Conservation (phyloP, 495 filamentous ascomycete species). For the Friedmanniomyces endolithicus region DNA sequence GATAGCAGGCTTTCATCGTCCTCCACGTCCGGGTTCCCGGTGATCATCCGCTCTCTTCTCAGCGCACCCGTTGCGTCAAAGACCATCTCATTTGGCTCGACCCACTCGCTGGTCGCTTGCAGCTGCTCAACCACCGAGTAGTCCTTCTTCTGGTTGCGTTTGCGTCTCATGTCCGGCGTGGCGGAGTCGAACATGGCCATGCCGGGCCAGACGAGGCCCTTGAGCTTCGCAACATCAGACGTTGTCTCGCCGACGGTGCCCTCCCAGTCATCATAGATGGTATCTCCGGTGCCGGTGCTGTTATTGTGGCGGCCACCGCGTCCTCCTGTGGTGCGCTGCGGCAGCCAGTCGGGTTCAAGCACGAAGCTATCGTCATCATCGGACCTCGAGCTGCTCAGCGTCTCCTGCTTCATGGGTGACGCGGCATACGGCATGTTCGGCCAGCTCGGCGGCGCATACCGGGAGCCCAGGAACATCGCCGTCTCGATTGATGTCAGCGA, state of each 20-base stretch:
- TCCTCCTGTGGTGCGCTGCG: not conserved
- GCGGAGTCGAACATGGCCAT: conserved; percentile 87
- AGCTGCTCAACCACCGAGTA: conserved; percentile 56
- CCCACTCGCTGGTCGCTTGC: conserved; percentile 49
- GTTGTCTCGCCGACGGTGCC: conserved; percentile 6
- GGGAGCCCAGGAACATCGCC: not conserved
- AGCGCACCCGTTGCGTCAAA: conserved; percentile 44
- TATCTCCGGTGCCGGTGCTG: conserved; percentile 1
- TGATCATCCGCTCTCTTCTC: conserved; percentile 45
- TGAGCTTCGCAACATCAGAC: conserved; percentile 43
- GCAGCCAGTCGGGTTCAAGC: not conserved
- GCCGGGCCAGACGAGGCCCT: conserved; percentile 67
- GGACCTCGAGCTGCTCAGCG: conserved; percentile 4
- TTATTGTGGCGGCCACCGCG: not conserved
- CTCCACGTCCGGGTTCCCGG: conserved; percentile 10
- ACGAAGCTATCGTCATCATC: conserved; percentile 5
- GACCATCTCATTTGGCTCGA: conserved; percentile 61
- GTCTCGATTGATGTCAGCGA: not conserved
- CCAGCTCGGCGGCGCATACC: conserved; percentile 13
- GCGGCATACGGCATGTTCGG: not conserved
- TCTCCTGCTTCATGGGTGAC: conserved; percentile 7
- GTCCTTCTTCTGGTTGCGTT: conserved; percentile 80
- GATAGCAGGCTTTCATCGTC: conserved; percentile 11
- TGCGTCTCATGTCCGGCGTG: conserved; percentile 59
- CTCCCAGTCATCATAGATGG: conserved; percentile 17